Evolutionary conservation across 345 rosid genomes (phyloP), one percentile per base, ranked within the genome.

Genomic region (Camelina neglecta): DNA sequence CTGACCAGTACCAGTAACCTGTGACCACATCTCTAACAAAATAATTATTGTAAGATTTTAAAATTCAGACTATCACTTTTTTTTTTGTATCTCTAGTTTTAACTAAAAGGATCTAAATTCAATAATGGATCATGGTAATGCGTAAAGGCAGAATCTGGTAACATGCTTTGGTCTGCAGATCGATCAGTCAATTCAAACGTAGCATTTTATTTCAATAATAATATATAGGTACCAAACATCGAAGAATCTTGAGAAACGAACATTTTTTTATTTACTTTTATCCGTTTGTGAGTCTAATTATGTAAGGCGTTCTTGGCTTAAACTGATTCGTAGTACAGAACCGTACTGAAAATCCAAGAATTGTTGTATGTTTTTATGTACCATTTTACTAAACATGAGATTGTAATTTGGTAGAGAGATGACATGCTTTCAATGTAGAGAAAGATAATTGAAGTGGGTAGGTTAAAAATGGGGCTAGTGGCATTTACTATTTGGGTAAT

Each of bases 111-210:
- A 78, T 72, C 67, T 78, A 66, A 78, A 66, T 72, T 78, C 81
- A 78, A 20, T 66, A 78, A 20, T 66, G 76, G 55, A 77, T 59
- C 67, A 58, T 77, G 80, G 80, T 64, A 64, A 77, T 71, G 80
- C 76, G 80, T 71, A 65, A 77, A 71, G 61, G 54, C 55, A 29
- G 54, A 71, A 57, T 65, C 75, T 48, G 55, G 76, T 71, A 77
- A 71, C 76, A 77, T 71, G 80, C 67, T 71, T 44, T 71, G 71
- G 80, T 58, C 76, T 77, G 67, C 72, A 39, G 72, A 71, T 65
- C 76, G 39, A 64, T 48, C 81, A 78, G 77, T 78, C 73, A 72
- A 72, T 38, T 41, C 63, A 50, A 31, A 49, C 65, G 58, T 70
- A 56, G 64, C 39, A 62, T 35, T 35, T 35, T 44, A 5, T 3